phyloP scores from a whole-genome alignment of 805 yeast genomes.

The Candida hungchunana region DNA sequence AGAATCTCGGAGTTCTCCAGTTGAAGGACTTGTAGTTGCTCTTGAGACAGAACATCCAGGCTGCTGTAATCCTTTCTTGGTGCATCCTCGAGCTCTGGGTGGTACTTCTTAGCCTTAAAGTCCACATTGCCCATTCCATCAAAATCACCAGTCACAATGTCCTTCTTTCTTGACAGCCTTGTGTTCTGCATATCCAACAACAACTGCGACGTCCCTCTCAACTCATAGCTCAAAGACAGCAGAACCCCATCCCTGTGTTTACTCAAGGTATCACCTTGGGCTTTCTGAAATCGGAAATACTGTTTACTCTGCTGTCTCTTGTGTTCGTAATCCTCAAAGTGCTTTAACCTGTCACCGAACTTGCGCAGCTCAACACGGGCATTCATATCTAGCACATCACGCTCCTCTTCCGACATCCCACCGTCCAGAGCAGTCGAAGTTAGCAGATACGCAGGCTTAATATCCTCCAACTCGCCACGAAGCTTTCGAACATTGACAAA shows the following conservation, averaged over 20 bases:
- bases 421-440: constrained; percentile 17
- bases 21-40: constrained; percentile 54
- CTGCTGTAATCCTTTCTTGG: constrained; percentile 2
- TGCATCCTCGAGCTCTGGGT: constrained; percentile 2
- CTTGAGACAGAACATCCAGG: constrained; percentile 32
- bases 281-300: constrained; percentile 15
- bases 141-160: constrained; percentile 19
- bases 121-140: constrained; percentile 14
- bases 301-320: constrained; percentile 33
- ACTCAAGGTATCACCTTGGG: constrained; percentile 14
- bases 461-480: constrained; percentile 22
- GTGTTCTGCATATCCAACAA: constrained; percentile 25
- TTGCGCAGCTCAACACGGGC: constrained; percentile 48
- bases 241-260: constrained; percentile 22
- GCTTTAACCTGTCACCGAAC: constrained; percentile 45
- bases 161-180: constrained; percentile 23
- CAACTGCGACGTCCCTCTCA: constrained; percentile 23
- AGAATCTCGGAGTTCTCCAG: constrained; percentile 55
- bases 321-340: constrained; percentile 47
- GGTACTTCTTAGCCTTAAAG: constrained; percentile 19
- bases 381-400: constrained; percentile 53
- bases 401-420: constrained; percentile 40
- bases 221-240: constrained; percentile 19
- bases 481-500: constrained; percentile 27
- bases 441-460: constrained; percentile 28